Percentiles rank a stretch among this genome's conserved stretches.
Conservation (phyloP, 306 rosid species). For the Fragaria iinumae region DNA sequence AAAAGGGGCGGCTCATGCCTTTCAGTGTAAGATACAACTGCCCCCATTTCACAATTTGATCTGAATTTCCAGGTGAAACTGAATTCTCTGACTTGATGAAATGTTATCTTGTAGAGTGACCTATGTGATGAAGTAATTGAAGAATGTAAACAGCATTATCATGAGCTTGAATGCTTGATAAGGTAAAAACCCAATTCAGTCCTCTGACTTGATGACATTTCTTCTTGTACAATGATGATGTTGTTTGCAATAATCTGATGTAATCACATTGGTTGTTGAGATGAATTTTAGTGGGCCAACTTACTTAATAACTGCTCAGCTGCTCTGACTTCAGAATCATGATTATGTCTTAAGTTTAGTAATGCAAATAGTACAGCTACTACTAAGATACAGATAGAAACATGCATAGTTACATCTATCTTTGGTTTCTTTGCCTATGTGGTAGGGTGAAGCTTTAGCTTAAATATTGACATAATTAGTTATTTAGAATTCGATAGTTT, state of each 20-base stretch:
- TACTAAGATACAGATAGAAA: background rate
- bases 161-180: constrained; percentile 45
- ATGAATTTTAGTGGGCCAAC: background rate
- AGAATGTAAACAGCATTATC: constrained; percentile 50
- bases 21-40: constrained; percentile 51
- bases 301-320: too few species aligned
- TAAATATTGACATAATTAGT: background rate
- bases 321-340: background rate
- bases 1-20: constrained; percentile 63
- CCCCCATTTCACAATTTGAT: background rate
- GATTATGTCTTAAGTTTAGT: background rate
- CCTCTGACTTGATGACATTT: background rate
- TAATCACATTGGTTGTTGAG: background rate
- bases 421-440: background rate
- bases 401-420: background rate
- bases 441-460: background rate
- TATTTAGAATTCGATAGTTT: background rate
- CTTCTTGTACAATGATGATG: background rate
- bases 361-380: background rate
- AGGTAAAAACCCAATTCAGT: constrained; percentile 24
- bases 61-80: background rate
- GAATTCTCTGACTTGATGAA: background rate
- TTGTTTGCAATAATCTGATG: background rate
- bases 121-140: constrained; percentile 40
- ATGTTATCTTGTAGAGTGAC: too few species aligned